Base-by-base conservation (phyloP, 441 rosid species). In the Macaranga tanarius region DNA sequence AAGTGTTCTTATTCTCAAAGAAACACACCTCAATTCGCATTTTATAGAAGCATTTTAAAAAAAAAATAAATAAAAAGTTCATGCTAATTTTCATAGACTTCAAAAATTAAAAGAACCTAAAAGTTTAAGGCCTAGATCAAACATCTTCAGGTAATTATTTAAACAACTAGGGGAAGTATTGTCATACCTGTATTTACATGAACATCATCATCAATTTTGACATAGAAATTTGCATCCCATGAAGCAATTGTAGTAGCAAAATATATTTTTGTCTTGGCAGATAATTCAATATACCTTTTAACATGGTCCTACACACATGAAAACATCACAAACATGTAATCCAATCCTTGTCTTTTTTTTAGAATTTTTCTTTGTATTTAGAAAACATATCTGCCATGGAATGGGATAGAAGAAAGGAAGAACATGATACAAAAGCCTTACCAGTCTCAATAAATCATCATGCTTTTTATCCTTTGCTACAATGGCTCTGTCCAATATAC, bases 111-210 rank as follows among this genome's bases (percentile, higher is more conserved):
- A n/a, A 34, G 38, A 34, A 34, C 38, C 38, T 34, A 34, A 4
- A 4, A 34, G 38, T 34, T 34, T 34, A 3, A 34, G 38, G 38
- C 38, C 38, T 4, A 34, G 38, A 34, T 34, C 38, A 55, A 55
- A 23, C 23, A 47, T 38, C 61, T 57, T 64, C 48, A 5, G 15
- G 51, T 50, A n/a, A 74, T 47, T 56, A 51, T 9, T 63, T 48
- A 9, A 9, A 34, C 38, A 34, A 34, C 7, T 34, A 34, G 7
- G 38, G 38, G 38, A 34, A 34, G 4, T 34, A 34, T 34, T 7
- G n/a, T n/a, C n/a, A 61, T 82, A 93, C 98, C 98, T 86, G 90
- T 90, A 70, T 91, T 93, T 73, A 93, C 97, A 83, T 92, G 98
- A 26, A 93, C 96, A 77, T 93, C 97, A 75, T 91, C 98, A 76